Conservation (phyloP, 805 yeast species). For the Kodamaea kaohsiungensis region DNA sequence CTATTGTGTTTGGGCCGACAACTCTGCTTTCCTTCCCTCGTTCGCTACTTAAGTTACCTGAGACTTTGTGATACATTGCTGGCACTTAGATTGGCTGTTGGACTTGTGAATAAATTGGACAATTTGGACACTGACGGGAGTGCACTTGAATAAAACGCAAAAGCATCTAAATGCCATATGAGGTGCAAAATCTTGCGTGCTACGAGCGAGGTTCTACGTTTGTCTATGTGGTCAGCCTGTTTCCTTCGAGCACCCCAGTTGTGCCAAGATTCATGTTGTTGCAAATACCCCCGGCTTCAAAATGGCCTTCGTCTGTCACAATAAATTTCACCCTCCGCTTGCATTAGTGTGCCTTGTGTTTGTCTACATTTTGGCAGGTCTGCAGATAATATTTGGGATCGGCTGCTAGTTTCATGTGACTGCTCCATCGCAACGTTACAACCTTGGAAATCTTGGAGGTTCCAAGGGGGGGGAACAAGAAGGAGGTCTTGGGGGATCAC, state of each 20-base stretch:
- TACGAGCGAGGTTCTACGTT: background rate
- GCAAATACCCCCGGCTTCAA: too few species aligned
- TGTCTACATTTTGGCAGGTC: too few species aligned
- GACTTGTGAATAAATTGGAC: background rate
- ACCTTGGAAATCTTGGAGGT: too few species aligned
- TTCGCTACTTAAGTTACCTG: background rate
- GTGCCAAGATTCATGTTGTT: background rate
- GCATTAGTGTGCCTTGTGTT: too few species aligned
- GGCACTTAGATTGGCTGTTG: background rate
- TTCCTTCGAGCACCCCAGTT: background rate
- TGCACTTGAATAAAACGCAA: background rate
- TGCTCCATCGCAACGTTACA: too few species aligned
- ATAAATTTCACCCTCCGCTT: too few species aligned
- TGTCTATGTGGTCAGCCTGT: background rate
- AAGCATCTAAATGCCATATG: background rate
- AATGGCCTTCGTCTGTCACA: too few species aligned
- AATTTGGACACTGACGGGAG: background rate
- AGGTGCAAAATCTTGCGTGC: background rate
- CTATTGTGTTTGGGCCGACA: background rate
- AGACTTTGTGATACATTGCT: background rate
- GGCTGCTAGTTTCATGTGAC: too few species aligned
- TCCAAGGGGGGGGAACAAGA: too few species aligned
- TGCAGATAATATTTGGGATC: too few species aligned
- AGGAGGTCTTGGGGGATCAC: too few species aligned
- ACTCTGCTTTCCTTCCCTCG: background rate